Evolutionary conservation across 768 basidiomycete species (phyloP).

Genomic region (Candolleomyces eurysporus): DNA sequence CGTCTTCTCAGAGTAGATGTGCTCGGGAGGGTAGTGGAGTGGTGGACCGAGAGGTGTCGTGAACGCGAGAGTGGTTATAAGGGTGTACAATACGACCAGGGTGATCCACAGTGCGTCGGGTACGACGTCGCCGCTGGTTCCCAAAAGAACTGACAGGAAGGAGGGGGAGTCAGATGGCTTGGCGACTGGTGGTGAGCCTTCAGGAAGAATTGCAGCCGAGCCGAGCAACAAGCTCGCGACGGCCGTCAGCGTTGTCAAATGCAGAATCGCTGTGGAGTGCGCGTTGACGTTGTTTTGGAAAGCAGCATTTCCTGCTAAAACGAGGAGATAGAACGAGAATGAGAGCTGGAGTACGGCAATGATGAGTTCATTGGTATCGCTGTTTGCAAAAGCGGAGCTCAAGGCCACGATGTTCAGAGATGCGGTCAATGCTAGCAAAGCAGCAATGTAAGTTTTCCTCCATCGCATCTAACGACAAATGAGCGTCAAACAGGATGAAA

Average conservation of each 20-base stretch:
- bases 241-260: conserved; percentile 57
- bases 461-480: conserved; percentile 47
- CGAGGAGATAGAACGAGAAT: conserved; percentile 60
- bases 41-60: conserved; percentile 75
- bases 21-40: conserved; percentile 69
- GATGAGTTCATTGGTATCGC: conserved; percentile 29
- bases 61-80: conserved; percentile 36
- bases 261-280: conserved; percentile 54
- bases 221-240: conserved; percentile 45
- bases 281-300: conserved; percentile 37
- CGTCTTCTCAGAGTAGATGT: conserved; percentile 73
- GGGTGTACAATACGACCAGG: conserved; percentile 46
- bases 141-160: not conserved
- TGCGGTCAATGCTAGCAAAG: conserved; percentile 45
- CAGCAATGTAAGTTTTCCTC: conserved; percentile 51
- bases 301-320: conserved; percentile 52
- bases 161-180: too few species aligned
- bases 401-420: conserved; percentile 52
- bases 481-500: not conserved
- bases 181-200: conserved; percentile 14
- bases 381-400: conserved; percentile 47
- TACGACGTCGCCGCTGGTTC: conserved; percentile 15
- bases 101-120: conserved; percentile 49
- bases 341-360: conserved; percentile 43
- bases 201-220: conserved; percentile 57